Evolutionary conservation across 768 basidiomycete genomes (phyloP).

Genomic region (Mrakia blollopis): DNA sequence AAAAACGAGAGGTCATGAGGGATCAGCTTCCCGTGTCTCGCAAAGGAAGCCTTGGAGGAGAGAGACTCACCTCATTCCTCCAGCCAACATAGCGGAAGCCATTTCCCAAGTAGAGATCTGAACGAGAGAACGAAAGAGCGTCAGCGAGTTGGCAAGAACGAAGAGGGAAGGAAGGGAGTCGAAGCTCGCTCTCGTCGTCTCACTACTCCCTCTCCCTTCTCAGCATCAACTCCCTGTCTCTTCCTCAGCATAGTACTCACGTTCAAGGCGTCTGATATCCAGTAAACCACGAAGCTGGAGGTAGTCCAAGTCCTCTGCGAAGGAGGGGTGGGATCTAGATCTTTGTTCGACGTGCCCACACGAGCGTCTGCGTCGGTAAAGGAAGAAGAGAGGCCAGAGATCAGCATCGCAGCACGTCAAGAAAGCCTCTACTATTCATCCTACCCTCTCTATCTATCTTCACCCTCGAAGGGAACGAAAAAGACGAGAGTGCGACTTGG

Average conservation of each 20-base stretch:
- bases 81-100: slow-evolving; percentile 15
- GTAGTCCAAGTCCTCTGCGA: slow-evolving; percentile 2
- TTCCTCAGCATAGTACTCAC: neutral
- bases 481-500: neutral
- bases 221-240: neutral
- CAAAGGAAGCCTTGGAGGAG: neutral
- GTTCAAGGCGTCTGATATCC: neutral
- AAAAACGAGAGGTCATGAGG: neutral
- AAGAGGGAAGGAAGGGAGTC: neutral
- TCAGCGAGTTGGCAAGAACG: too few species aligned
- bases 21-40: neutral
- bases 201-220: neutral
- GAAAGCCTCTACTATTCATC: too few species aligned
- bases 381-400: too few species aligned
- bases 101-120: slow-evolving; percentile 25
- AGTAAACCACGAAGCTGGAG: neutral
- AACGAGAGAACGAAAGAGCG: neutral
- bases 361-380: slow-evolving; percentile 7
- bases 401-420: too few species aligned
- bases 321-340: slow-evolving; percentile 17
- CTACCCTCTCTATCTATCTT: neutral
- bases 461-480: neutral
- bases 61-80: neutral
- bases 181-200: neutral
- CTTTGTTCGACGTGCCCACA: neutral